Evolutionary conservation across 2,329 filamentous ascomycete genomes (phyloP).

Genomic region (Phialophora expanda): DNA sequence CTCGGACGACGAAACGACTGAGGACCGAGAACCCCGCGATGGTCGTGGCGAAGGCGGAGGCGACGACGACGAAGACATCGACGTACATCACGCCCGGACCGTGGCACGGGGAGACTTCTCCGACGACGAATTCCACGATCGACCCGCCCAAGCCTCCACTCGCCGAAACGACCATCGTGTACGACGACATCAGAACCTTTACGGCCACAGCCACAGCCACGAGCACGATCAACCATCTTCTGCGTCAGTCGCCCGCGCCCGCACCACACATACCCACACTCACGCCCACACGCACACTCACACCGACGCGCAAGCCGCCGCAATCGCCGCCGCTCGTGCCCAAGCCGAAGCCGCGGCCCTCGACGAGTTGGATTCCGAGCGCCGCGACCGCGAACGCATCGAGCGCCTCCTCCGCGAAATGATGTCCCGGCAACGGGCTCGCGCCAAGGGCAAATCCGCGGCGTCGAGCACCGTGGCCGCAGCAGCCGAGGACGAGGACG

Average conservation of each 20-base stretch:
- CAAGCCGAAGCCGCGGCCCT: slow-evolving; percentile 33
- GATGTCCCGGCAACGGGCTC: slow-evolving; percentile 35
- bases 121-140: slow-evolving; percentile 7
- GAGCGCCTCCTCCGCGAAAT: slow-evolving; percentile 35
- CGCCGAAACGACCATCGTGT: neutral
- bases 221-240: neutral
- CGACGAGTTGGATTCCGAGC: slow-evolving; percentile 25
- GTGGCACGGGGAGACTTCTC: neutral
- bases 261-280: neutral
- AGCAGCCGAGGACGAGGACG: slow-evolving; percentile 53
- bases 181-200: slow-evolving; percentile 14
- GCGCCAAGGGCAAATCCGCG: slow-evolving; percentile 27
- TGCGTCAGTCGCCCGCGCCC: neutral
- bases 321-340: slow-evolving; percentile 42
- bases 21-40: slow-evolving; percentile 42
- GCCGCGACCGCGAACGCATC: slow-evolving; percentile 34
- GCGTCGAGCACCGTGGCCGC: neutral
- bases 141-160: slow-evolving; percentile 6
- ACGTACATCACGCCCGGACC: neutral
- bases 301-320: slow-evolving; percentile 34
- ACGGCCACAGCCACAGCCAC: slow-evolving; percentile 15
- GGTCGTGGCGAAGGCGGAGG: slow-evolving; percentile 52
- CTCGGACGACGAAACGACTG: slow-evolving; percentile 44
- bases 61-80: slow-evolving; percentile 13
- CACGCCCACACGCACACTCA: neutral